Percentiles rank a stretch among this genome's conserved stretches.
phyloP scores from a whole-genome alignment of 2,329 filamentous ascomycete species.

The Emericellopsis cladophorae region DNA sequence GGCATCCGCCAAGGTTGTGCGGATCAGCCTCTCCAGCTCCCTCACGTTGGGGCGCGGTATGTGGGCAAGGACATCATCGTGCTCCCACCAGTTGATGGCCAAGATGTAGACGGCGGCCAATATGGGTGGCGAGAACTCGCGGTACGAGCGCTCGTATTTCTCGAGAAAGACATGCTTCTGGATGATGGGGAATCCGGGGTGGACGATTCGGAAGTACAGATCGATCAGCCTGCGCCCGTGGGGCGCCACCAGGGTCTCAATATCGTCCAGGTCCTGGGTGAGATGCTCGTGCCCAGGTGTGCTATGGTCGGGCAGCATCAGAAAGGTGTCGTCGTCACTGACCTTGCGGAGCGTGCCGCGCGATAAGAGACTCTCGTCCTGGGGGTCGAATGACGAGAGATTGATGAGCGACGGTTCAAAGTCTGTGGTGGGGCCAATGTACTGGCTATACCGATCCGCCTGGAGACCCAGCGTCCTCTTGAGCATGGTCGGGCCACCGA shows the following conservation, averaged over 20 bases:
- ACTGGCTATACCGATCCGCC: constrained; percentile 66
- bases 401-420: constrained; percentile 77
- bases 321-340: constrained; percentile 65
- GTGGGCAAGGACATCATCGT: constrained; percentile 52
- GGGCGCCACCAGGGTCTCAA: constrained; percentile 64
- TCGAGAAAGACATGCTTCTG: constrained; percentile 72
- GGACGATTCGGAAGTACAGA: constrained; percentile 70
- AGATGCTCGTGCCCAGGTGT: constrained; percentile 63
- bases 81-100: constrained; percentile 79
- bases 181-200: constrained; percentile 71
- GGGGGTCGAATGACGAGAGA: constrained; percentile 66
- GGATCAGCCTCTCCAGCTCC: constrained; percentile 61
- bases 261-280: constrained; percentile 52
- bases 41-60: constrained; percentile 58
- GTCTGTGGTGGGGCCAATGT: constrained; percentile 72
- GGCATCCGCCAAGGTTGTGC: constrained; percentile 60
- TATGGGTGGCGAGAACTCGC: constrained; percentile 63
- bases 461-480: constrained; percentile 65
- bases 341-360: constrained; percentile 61
- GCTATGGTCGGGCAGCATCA: constrained; percentile 63
- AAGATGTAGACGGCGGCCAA: constrained; percentile 75
- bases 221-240: constrained; percentile 68
- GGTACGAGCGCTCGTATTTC: constrained; percentile 60
- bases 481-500: constrained; percentile 51
- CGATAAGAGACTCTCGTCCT: constrained; percentile 66